These are phyloP conservation scores for Daldinia caldariorum DNA, from an alignment of 495 filamentous ascomycete species.

Conservation along the genomic window DNA sequence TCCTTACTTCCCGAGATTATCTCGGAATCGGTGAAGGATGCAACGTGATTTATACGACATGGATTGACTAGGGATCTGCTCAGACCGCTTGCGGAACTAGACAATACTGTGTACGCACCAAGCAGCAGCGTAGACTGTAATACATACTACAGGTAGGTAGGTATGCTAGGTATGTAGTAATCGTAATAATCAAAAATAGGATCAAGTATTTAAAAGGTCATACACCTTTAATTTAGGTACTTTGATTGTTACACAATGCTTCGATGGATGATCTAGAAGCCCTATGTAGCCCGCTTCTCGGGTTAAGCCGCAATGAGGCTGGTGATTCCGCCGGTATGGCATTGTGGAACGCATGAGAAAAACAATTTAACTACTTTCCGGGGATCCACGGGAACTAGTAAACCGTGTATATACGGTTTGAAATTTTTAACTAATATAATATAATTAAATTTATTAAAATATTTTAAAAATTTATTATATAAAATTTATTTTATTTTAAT, in stretches of 20 bases:
- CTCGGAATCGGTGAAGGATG: conserved; percentile 8
- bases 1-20: background rate
- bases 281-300: conserved; percentile 11
- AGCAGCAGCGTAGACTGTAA: background rate
- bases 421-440: no score
- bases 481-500: no score
- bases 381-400: no score
- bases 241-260: conserved; percentile 30
- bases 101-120: background rate
- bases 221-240: conserved; percentile 25
- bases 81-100: background rate
- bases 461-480: no score
- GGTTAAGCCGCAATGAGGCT: conserved; percentile 35
- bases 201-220: conserved; percentile 7
- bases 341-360: conserved; percentile 41
- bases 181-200: background rate
- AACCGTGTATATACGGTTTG: no score
- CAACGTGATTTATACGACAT: conserved; percentile 6
- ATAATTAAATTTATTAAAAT: no score
- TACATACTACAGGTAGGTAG: no score
- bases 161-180: background rate
- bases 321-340: conserved; percentile 24
- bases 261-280: conserved; percentile 46
- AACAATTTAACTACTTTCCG: conserved; percentile 26
- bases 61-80: conserved; percentile 1